Conservation (phyloP, 768 basidiomycete genomes). For the Epithele typhae region DNA sequence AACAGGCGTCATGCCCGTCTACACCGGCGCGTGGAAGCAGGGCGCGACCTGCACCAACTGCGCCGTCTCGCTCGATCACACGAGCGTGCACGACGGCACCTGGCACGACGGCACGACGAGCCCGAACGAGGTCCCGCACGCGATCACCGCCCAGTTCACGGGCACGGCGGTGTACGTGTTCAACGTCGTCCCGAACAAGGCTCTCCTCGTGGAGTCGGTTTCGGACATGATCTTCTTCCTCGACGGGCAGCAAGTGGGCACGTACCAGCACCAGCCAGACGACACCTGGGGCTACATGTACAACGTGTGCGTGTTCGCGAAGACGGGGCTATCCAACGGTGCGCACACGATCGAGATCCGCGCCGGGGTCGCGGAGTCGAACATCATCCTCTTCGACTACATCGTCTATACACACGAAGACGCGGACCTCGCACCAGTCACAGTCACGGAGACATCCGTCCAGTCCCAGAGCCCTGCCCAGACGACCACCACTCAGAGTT, state of each 20-base stretch:
- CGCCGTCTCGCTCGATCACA: neutral
- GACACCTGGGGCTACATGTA: constrained; percentile 1
- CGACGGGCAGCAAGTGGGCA: neutral
- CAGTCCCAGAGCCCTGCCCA: neutral
- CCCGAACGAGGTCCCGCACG: neutral
- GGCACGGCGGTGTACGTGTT: constrained; percentile 6
- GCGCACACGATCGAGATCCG: constrained; percentile 1
- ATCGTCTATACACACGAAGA: constrained; percentile 5
- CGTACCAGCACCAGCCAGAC: neutral
- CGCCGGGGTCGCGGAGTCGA: neutral
- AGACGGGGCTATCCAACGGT: neutral
- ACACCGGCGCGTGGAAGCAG: constrained; percentile 8
- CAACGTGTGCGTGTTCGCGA: neutral
- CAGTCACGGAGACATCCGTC: neutral
- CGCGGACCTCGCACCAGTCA: neutral
- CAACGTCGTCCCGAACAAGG: constrained; percentile 1
- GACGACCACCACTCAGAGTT: neutral
- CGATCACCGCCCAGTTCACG: neutral
- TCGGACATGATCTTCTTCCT: constrained; percentile 6
- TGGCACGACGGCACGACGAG: constrained; percentile 11
- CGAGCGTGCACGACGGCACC: neutral
- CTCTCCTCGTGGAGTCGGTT: neutral
- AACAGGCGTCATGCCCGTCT: neutral
- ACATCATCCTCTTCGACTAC: constrained; percentile 5
- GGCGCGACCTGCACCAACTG: neutral